phyloP scores from a whole-genome alignment of 257 asterid species.

The Coffea eugenioides region DNA sequence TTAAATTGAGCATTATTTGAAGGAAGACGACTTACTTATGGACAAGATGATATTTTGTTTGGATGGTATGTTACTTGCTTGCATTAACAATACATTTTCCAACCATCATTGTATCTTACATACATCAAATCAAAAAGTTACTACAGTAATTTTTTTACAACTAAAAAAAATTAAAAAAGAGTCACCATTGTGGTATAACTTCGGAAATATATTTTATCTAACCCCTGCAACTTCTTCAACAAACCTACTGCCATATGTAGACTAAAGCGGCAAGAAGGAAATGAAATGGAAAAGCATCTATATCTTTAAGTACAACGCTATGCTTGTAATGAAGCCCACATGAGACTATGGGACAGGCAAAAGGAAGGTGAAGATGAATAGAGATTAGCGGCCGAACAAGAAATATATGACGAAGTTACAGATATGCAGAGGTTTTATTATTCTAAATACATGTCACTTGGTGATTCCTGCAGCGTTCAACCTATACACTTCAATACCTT shows the following conservation, averaged over 20 bases:
- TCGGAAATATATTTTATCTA: neutral
- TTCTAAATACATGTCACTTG: slow-evolving; percentile 16
- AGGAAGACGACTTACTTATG: neutral
- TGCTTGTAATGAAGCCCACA: no score
- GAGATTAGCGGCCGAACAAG: neutral
- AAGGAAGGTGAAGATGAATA: neutral
- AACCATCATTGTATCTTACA: no score
- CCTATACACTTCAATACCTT: neutral
- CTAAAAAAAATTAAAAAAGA: no score
- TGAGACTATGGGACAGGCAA: neutral
- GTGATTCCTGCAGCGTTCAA: slow-evolving; percentile 10
- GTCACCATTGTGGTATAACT: no score
- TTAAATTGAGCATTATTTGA: neutral
- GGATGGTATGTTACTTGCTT: no score
- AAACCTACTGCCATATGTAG: neutral
- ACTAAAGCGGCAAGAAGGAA: neutral
- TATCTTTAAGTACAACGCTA: neutral
- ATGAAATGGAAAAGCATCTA: neutral
- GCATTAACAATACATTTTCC: no score
- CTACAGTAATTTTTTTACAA: no score
- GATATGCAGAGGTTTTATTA: neutral
- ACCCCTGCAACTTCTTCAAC: neutral
- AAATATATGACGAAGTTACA: neutral
- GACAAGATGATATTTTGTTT: neutral
- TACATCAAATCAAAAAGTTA: no score